Base-by-base conservation (phyloP, 495 filamentous ascomycete genomes). In the Podospora didyma region DNA sequence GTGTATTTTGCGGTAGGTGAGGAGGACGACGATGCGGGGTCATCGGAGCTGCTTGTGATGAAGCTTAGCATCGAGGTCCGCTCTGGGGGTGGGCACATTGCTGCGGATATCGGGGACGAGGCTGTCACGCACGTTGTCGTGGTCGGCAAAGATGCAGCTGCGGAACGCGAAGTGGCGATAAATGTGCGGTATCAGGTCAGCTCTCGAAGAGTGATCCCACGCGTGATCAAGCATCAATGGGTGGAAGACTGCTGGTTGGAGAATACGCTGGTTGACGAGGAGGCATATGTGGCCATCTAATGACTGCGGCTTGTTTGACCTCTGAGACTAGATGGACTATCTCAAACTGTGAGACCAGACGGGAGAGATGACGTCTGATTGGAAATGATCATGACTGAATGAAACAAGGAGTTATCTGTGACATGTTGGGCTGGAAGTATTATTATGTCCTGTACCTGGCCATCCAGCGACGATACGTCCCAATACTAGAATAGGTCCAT, bases 231-330 rank as follows among this genome's bases (percentile, higher is more conserved):
- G 1, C 60, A 74, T 22, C 74, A 77, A 19, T 98, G 94, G 94
- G 73, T 96, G 1, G 78, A 84, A 49, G 82, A 90, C 56, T 88
- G 89, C 62, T 95, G 92, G 89, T 72, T 73, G 56, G 86, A 90
- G 69, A 78, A 78, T 54, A 96, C 93, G 7, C 59, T 89, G 45
- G 63, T 97, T 51, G 91, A 97, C 66, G 94, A 97, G 80, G 89
- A 92, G 60, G 72, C 70, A 28, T 82, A 77, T 64, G 70, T 58
- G n/a, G 66, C 71, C 21, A 51, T 60, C 9, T 73, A 26, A 31
- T 31, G 26, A 4, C 9, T 31, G 9, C 9, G 26, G 9, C 4
- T 4, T 3, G 26, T 31, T 4, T 31, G 26, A 31, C 9, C n/a
- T n/a, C n/a, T n/a, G n/a, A n/a, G n/a, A n/a, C n/a, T n/a, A n/a